These are phyloP conservation scores for Cladosporium phlei DNA, from an alignment of 2,329 filamentous ascomycete genomes.

Conservation along the genomic window DNA sequence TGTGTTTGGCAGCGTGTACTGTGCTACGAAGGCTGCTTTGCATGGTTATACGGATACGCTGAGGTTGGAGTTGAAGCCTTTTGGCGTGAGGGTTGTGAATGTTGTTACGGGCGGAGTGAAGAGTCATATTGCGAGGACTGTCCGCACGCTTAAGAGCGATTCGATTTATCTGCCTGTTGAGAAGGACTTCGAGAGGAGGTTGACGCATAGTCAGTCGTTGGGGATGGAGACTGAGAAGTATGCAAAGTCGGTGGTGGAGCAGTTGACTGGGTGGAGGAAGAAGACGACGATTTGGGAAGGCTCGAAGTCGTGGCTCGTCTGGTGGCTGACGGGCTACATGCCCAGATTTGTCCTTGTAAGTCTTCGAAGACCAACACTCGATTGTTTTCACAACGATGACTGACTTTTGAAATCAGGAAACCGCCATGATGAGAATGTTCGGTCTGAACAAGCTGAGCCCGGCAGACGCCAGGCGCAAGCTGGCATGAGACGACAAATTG, in stretches of 20 bases:
- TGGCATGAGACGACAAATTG: not conserved
- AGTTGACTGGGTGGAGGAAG: constrained; percentile 40
- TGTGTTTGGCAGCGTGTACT: constrained; percentile 46
- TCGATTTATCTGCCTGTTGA: constrained; percentile 51
- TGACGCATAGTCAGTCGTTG: constrained; percentile 51
- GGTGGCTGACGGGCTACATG: constrained; percentile 46
- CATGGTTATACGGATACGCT: constrained; percentile 56
- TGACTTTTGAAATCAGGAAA: constrained; percentile 5
- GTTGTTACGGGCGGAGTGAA: constrained; percentile 57
- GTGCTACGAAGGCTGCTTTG: constrained; percentile 56
- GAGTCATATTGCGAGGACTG: constrained; percentile 52
- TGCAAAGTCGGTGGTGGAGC: constrained; percentile 50
- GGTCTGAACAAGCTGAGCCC: constrained; percentile 7
- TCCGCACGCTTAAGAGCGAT: constrained; percentile 43
- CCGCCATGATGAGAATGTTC: constrained; percentile 12
- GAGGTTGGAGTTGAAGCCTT: constrained; percentile 52
- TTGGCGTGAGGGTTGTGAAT: constrained; percentile 44
- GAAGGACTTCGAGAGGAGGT: constrained; percentile 47
- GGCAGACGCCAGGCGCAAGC: not conserved
- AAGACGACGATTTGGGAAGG: constrained; percentile 49
- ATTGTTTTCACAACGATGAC: too few relatives aligned
- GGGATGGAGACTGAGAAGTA: constrained; percentile 51
- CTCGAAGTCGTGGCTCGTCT: constrained; percentile 42
- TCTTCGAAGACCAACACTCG: not conserved
- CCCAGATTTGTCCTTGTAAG: constrained; percentile 38